Conservation (phyloP, 768 basidiomycete genomes). For the Galerina sulciceps region DNA sequence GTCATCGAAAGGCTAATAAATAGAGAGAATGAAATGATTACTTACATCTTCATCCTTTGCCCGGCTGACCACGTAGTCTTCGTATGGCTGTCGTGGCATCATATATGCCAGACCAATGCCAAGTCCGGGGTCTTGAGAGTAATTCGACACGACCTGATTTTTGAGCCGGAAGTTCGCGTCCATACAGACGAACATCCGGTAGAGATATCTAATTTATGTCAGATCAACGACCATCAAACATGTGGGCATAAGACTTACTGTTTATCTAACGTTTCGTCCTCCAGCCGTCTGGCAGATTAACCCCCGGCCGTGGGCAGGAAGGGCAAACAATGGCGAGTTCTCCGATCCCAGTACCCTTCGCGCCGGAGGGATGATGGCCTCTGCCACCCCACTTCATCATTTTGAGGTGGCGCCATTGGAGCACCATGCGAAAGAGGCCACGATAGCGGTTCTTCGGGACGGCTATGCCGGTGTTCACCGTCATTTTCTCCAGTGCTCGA, state of each 20-base stretch:
- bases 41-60: no score
- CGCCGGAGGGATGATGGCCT: neutral
- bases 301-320: neutral
- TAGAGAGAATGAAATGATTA: no score
- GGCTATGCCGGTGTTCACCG: neutral
- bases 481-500: no score
- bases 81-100: no score
- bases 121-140: constrained; percentile 3
- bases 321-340: neutral
- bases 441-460: constrained; percentile 4
- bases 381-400: constrained; percentile 3
- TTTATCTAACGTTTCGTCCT: neutral
- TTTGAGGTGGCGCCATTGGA: constrained; percentile 6
- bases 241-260: neutral
- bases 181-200: neutral
- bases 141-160: constrained; percentile 7
- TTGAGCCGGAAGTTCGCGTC: neutral
- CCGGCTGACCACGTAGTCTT: no score
- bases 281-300: constrained; percentile 2
- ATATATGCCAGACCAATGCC: constrained; percentile 3
- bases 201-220: neutral
- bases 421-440: neutral
- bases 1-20: no score
- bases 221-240: neutral
- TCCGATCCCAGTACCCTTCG: neutral